Evolutionary conservation across 192 early-diverging fungal species (phyloP).

Genomic region (Mortierella claussenii): DNA sequence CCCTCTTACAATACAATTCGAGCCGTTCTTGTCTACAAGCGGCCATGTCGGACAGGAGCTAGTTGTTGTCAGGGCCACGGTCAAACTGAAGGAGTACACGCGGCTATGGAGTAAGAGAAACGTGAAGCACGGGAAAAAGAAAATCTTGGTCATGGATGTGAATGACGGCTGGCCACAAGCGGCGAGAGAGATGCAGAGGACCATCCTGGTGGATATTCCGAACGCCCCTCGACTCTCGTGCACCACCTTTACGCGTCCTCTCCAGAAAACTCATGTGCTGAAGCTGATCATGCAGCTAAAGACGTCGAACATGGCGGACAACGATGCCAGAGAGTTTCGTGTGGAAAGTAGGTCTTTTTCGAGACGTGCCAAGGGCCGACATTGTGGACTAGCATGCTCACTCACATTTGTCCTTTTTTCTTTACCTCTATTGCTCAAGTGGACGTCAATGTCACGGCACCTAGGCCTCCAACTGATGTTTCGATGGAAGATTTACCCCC

Average conservation of each 20-base stretch:
- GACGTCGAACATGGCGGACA: constrained; percentile 24
- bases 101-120: constrained; percentile 36
- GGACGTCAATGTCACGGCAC: constrained; percentile 30
- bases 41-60: constrained; percentile 34
- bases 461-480: constrained; percentile 21
- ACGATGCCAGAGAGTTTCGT: constrained; percentile 26
- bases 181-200: constrained; percentile 19
- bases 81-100: constrained; percentile 44
- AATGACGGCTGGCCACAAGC: constrained; percentile 16
- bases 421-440: constrained; percentile 8
- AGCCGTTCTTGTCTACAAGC: constrained; percentile 23
- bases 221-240: constrained; percentile 34
- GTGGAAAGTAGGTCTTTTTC: constrained; percentile 46
- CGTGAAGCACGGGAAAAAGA: constrained; percentile 37
- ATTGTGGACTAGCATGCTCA: too few relatives aligned
- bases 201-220: constrained; percentile 20
- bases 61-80: constrained; percentile 17
- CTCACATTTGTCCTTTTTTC: neutral
- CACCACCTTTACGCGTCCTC: constrained; percentile 22
- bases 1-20: constrained; percentile 23
- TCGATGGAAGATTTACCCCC: constrained; percentile 21
- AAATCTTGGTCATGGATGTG: constrained; percentile 13
- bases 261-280: constrained; percentile 38
- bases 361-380: too few relatives aligned
- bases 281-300: constrained; percentile 40